A percentile compares a stretch with the other conserved stretches of the same genome.
phyloP scores from a whole-genome alignment of 139 green algal species.

The Chlorella sp. region DNA sequence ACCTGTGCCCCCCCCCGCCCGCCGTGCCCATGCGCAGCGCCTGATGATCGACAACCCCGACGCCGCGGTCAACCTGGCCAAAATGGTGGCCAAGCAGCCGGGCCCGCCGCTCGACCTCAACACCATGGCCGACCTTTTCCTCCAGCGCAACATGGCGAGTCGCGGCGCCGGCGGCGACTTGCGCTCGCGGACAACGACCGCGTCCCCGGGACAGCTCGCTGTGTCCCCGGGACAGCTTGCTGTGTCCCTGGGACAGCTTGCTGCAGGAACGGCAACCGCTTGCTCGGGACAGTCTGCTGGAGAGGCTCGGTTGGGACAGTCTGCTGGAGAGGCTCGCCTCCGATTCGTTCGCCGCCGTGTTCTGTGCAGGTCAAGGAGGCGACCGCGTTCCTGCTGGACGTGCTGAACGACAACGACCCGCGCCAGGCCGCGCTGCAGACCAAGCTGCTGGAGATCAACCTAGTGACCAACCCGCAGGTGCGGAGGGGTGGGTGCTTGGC shows the following conservation, averaged over 20 bases:
- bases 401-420: constrained; percentile 87
- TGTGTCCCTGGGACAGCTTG: no score
- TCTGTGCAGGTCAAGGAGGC: no score
- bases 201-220: no score
- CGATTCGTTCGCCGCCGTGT: no score
- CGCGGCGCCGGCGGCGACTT: no score
- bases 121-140: constrained; percentile 96
- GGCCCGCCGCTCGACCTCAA: constrained; percentile 87
- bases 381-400: constrained; percentile 97
- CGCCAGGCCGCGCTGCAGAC: constrained; percentile 91
- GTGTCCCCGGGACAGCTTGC: no score
- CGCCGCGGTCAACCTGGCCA: constrained; percentile 92
- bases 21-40: constrained; percentile 51
- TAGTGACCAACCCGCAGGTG: constrained; percentile 96
- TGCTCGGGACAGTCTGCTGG: no score
- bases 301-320: no score
- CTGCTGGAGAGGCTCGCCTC: no score
- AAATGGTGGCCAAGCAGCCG: constrained; percentile 91
- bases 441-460: constrained; percentile 99
- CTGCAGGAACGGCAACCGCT: no score
- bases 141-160: constrained; percentile 88
- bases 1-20: no score
- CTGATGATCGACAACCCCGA: constrained; percentile 94
- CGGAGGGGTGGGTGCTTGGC: background rate
- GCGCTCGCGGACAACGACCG: no score